Percentiles rank a stretch among this genome's conserved stretches.
These are phyloP conservation scores for Galerina sulciceps DNA, from an alignment of 768 basidiomycete species.

Conservation along the genomic window DNA sequence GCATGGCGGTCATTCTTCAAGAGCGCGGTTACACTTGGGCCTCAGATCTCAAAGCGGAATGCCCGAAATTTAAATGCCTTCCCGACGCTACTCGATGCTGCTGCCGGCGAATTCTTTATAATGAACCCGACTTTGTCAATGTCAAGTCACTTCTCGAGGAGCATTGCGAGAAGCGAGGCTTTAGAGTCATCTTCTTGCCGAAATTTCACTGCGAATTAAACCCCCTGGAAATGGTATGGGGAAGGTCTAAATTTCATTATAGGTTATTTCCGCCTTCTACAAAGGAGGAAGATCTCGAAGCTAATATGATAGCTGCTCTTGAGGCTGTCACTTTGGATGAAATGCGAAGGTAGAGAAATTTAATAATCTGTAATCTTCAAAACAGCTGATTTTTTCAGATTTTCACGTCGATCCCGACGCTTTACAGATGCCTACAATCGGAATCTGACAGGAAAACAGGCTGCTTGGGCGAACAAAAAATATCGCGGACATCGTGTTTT, in stretches of 20 bases:
- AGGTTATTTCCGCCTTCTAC: neutral
- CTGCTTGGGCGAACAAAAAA: no score
- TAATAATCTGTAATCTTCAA: no score
- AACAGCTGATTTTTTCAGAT: neutral
- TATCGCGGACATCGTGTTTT: no score
- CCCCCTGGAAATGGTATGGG: conserved; percentile 39
- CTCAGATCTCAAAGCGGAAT: conserved; percentile 28
- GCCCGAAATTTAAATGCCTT: conserved; percentile 34
- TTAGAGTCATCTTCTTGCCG: conserved; percentile 28
- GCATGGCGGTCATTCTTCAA: conserved; percentile 38
- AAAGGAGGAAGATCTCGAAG: neutral
- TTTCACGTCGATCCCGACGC: neutral
- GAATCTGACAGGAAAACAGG: no score
- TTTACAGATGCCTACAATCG: neutral
- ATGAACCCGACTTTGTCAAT: conserved; percentile 44
- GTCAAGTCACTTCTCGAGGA: conserved; percentile 35
- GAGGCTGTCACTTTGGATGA: neutral
- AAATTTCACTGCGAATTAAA: conserved; percentile 41
- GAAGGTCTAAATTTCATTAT: conserved; percentile 18
- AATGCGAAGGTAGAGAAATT: neutral
- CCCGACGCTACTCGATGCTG: conserved; percentile 30
- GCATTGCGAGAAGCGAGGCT: conserved; percentile 21
- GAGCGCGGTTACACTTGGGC: conserved; percentile 29
- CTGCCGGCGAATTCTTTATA: conserved; percentile 38
- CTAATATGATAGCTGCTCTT: neutral